A percentile compares a stretch with the other conserved stretches of the same genome.
phyloP scores from a whole-genome alignment of 2,329 filamentous ascomycete genomes.

The Fusarium denticulatum region DNA sequence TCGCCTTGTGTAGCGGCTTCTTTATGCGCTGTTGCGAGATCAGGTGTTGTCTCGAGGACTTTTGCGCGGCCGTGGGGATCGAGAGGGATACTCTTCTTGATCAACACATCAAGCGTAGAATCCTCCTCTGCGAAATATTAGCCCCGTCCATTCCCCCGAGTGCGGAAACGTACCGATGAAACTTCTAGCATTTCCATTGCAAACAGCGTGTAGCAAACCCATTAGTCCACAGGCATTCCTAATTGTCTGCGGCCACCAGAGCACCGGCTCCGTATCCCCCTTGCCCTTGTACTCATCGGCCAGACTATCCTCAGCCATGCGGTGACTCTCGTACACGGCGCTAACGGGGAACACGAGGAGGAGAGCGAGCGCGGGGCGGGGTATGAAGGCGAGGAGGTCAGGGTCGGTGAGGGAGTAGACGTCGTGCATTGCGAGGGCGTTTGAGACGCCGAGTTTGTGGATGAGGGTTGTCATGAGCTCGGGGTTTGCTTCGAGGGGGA shows the following conservation, averaged over 20 bases:
- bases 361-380: constrained; percentile 86
- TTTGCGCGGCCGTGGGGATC: constrained; percentile 72
- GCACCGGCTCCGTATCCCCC: constrained; percentile 76
- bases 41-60: constrained; percentile 79
- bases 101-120: constrained; percentile 70
- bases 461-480: constrained; percentile 87
- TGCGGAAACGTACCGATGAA: constrained; percentile 63
- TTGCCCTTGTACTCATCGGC: constrained; percentile 71
- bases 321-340: constrained; percentile 79
- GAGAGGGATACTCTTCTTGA: constrained; percentile 76
- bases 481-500: constrained; percentile 79
- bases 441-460: constrained; percentile 84
- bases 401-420: constrained; percentile 91
- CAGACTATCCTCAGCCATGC: constrained; percentile 75
- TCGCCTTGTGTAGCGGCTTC: constrained; percentile 81
- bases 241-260: constrained; percentile 97
- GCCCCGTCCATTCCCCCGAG: accelerated
- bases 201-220: constrained; percentile 82
- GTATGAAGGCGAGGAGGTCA: constrained; percentile 84
- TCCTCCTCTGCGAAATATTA: constrained; percentile 50
- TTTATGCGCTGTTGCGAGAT: constrained; percentile 81
- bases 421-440: constrained; percentile 83
- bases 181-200: constrained; percentile 76
- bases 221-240: constrained; percentile 93
- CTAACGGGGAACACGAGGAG: constrained; percentile 92